Conservation (phyloP, 441 rosid genomes). For the Adansonia rubrostipa region DNA sequence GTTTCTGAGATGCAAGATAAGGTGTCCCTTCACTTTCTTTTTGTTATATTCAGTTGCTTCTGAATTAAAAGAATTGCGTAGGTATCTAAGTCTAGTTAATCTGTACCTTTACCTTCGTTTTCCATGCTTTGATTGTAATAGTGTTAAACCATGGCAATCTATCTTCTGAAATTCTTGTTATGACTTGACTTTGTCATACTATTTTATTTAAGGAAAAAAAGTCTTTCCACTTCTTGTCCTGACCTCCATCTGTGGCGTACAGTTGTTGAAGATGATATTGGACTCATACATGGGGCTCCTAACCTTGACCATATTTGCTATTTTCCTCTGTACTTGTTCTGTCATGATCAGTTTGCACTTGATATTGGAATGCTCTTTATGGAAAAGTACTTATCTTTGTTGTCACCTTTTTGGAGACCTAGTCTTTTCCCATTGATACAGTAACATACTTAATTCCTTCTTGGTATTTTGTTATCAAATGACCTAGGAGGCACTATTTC, state of each 20-base stretch:
- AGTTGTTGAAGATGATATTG: not conserved
- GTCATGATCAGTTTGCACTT: not conserved
- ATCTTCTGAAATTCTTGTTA: not conserved
- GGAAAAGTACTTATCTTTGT: constrained; percentile 11
- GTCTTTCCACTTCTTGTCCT: not conserved
- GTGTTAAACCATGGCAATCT: not conserved
- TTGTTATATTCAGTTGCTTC: constrained; percentile 19
- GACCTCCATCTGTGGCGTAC: too few species aligned
- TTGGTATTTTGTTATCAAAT: not conserved
- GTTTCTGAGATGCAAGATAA: constrained; percentile 51
- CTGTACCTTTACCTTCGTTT: not conserved
- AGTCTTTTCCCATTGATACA: not conserved
- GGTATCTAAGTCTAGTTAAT: constrained; percentile 19
- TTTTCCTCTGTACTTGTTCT: too few species aligned
- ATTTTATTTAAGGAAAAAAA: not conserved
- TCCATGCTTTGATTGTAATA: not conserved
- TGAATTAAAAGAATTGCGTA: constrained; percentile 18
- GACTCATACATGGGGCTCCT: too few species aligned
- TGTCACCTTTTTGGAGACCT: constrained; percentile 8
- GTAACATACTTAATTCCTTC: not conserved
- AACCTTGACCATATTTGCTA: too few species aligned
- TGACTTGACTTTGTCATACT: not conserved
- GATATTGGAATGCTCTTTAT: not conserved
- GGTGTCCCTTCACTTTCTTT: constrained; percentile 45
- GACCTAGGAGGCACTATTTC: too few species aligned